Evolutionary conservation across 2,329 filamentous ascomycete genomes (phyloP).

Genomic region (Fragosphaeria purpurea): DNA sequence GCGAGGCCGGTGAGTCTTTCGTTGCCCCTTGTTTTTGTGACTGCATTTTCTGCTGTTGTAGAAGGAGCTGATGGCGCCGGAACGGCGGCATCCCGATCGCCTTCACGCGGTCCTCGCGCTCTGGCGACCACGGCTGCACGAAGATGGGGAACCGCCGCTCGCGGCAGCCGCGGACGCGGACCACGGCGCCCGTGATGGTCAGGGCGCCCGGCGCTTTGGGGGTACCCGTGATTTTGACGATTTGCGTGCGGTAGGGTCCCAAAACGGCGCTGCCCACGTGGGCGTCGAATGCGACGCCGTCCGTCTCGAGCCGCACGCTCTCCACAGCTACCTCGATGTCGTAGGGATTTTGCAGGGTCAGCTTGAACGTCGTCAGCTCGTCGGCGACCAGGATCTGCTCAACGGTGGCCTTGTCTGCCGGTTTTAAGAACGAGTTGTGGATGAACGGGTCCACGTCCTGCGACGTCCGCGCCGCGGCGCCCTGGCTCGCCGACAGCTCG

Average conservation of each 20-base stretch:
- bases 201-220: conserved; percentile 58
- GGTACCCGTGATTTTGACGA: conserved; percentile 59
- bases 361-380: conserved; percentile 65
- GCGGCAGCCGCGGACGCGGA: conserved; percentile 73
- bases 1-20: conserved; percentile 4
- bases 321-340: conserved; percentile 90
- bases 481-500: conserved; percentile 36
- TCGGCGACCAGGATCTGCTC: conserved; percentile 67
- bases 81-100: conserved; percentile 55
- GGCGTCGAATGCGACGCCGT: conserved; percentile 62
- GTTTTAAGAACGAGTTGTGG: conserved; percentile 84
- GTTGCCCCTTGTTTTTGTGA: neutral
- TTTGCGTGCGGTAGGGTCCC: conserved; percentile 74
- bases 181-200: conserved; percentile 64
- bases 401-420: conserved; percentile 45
- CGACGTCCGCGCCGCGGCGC: conserved; percentile 35
- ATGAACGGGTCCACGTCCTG: conserved; percentile 76
- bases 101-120: conserved; percentile 65
- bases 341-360: conserved; percentile 88
- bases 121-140: conserved; percentile 61
- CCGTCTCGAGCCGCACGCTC: conserved; percentile 61
- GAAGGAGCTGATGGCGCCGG: conserved; percentile 24
- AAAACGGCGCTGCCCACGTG: conserved; percentile 55
- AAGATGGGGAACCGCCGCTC: conserved; percentile 81
- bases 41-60: neutral